These are phyloP conservation scores for Pythium rhizo-oryzae DNA, from an alignment of 352 stramenopile genomes.

Conservation along the genomic window DNA sequence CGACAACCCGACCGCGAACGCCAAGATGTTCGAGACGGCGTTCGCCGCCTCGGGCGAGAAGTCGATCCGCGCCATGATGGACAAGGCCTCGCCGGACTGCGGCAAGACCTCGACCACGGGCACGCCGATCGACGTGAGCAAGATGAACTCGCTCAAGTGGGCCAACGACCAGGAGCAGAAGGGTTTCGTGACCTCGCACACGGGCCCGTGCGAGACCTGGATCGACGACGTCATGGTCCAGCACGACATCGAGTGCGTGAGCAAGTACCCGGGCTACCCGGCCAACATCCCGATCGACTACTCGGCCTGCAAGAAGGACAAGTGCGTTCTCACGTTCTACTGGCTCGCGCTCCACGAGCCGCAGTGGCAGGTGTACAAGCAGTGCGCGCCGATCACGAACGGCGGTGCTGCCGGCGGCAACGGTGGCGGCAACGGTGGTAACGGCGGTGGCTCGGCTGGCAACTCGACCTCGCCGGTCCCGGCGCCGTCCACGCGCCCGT, in stretches of 20 bases:
- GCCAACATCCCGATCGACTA: slow-evolving; percentile 39
- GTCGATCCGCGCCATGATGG: slow-evolving; percentile 46
- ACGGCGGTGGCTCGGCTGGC: not conserved
- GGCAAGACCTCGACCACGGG: slow-evolving; percentile 44
- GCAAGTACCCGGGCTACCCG: slow-evolving; percentile 38
- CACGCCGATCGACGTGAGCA: slow-evolving; percentile 42
- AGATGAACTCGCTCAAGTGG: slow-evolving; percentile 44
- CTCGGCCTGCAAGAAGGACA: slow-evolving; percentile 27
- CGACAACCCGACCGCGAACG: slow-evolving; percentile 48
- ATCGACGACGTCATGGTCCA: slow-evolving; percentile 52
- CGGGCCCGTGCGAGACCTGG: slow-evolving; percentile 61
- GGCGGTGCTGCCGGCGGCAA: slow-evolving; percentile 7
- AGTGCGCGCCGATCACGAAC: slow-evolving; percentile 31
- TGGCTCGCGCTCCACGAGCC: slow-evolving; percentile 38
- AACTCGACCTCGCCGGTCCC: not conserved
- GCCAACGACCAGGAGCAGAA: slow-evolving; percentile 50
- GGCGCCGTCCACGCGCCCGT: not conserved
- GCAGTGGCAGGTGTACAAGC: slow-evolving; percentile 40
- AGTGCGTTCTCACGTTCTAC: slow-evolving; percentile 37
- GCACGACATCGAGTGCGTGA: slow-evolving; percentile 51
- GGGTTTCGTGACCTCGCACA: slow-evolving; percentile 57
- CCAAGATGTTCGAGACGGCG: slow-evolving; percentile 40
- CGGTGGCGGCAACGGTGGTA: not conserved
- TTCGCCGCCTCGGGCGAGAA: slow-evolving; percentile 47
- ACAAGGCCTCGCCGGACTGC: slow-evolving; percentile 41